Evolutionary conservation across 1,284 basidiomycete species (phyloP).

Genomic region (Rugosomyces carneus): DNA sequence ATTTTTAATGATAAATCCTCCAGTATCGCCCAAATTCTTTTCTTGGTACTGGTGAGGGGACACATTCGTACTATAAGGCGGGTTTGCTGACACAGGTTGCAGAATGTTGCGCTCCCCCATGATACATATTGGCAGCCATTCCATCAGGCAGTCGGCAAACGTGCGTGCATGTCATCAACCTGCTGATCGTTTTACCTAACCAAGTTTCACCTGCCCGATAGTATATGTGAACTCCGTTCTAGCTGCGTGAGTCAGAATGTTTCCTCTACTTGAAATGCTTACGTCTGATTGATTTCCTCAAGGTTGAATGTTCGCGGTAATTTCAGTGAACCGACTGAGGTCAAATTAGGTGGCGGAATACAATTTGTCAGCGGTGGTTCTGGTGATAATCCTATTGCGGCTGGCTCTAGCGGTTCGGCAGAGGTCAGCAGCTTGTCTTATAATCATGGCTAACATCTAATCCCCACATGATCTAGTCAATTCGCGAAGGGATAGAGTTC

Average conservation of each 20-base stretch:
- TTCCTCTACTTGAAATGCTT: not conserved
- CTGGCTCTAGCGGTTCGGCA: not conserved
- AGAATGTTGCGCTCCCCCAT: conserved; percentile 8
- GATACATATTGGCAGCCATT: conserved; percentile 9
- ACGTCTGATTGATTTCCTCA: not conserved
- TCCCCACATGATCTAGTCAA: not conserved
- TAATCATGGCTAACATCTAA: not conserved
- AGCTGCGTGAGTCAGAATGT: not conserved
- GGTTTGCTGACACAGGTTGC: not conserved
- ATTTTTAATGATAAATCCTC: not conserved
- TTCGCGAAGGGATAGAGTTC: not conserved
- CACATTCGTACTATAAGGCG: no score
- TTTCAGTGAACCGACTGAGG: conserved; percentile 1
- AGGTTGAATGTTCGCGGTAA: conserved; percentile 7
- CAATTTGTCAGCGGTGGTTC: not conserved
- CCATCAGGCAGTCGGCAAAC: conserved; percentile 4
- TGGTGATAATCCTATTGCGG: not conserved
- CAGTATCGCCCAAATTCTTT: conserved; percentile 5
- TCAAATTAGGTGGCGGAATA: not conserved
- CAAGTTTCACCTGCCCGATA: not conserved
- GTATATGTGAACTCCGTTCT: conserved; percentile 1
- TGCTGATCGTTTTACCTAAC: not conserved
- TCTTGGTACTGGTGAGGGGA: conserved; percentile 1
- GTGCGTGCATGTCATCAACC: not conserved
- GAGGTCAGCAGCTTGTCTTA: not conserved